Evolutionary conservation across 495 filamentous ascomycete species (phyloP).

Genomic region (Aspergillus wentii): DNA sequence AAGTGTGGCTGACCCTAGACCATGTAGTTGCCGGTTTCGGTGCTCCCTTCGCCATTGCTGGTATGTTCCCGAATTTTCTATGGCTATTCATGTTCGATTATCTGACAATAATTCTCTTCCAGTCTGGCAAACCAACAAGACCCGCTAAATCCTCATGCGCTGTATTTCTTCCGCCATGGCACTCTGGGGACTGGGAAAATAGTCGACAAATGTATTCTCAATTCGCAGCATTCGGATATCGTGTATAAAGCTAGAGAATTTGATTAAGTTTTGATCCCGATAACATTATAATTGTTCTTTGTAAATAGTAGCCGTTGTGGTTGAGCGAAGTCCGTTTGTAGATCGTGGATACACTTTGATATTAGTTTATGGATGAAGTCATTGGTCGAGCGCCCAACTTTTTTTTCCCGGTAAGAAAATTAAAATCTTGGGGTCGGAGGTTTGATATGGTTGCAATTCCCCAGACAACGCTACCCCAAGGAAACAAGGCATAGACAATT

Average conservation of each 20-base stretch:
- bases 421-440: slow-evolving; percentile 38
- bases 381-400: slow-evolving; percentile 41
- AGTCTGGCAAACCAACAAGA: slow-evolving; percentile 89
- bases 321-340: slow-evolving; percentile 8
- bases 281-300: too few relatives aligned
- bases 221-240: slow-evolving; percentile 26
- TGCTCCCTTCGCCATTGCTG: slow-evolving; percentile 73
- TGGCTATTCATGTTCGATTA: neutral
- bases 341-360: too few relatives aligned
- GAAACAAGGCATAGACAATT: neutral
- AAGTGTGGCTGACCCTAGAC: slow-evolving; percentile 24
- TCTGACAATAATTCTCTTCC: slow-evolving; percentile 24
- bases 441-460: slow-evolving; percentile 21
- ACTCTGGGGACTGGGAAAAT: slow-evolving; percentile 10
- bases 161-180: slow-evolving; percentile 14
- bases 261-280: slow-evolving; percentile 20
- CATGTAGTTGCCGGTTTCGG: slow-evolving; percentile 65
- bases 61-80: slow-evolving; percentile 47
- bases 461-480: slow-evolving; percentile 7
- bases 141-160: slow-evolving; percentile 27
- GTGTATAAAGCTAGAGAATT: slow-evolving; percentile 44
- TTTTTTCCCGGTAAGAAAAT: slow-evolving; percentile 33
- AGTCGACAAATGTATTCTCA: slow-evolving; percentile 19
- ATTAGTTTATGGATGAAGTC: slow-evolving; percentile 48
- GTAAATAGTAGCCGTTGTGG: too few relatives aligned